Evolutionary conservation across 495 filamentous ascomycete genomes (phyloP).

Genomic region (Neurospora sp.): DNA sequence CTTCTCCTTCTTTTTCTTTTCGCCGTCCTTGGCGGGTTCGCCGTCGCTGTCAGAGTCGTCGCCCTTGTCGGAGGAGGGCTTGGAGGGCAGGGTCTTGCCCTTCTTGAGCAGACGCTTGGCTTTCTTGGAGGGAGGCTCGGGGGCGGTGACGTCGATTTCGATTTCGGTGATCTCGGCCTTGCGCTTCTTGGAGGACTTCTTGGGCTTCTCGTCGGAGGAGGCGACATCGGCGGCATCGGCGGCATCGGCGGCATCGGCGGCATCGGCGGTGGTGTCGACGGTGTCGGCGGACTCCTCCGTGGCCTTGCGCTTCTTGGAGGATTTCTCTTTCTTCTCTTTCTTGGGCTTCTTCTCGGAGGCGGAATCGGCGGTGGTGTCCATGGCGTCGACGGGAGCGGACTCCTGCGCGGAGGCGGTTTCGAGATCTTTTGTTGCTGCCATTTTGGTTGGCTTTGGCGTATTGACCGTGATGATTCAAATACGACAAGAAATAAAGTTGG

Average conservation of each 20-base stretch:
- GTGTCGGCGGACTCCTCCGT: conserved; percentile 7
- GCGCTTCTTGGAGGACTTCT: conserved; percentile 55
- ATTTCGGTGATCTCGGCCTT: conserved; percentile 65
- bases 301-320: not conserved
- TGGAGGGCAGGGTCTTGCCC: conserved; percentile 43
- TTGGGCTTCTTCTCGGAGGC: not conserved
- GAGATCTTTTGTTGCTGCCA: conserved; percentile 7
- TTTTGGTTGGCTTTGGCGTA: not conserved
- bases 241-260: not conserved
- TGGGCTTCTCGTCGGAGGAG: conserved; percentile 51
- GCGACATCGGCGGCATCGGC: conserved; percentile 1
- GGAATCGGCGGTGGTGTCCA: not conserved
- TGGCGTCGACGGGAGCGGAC: not conserved
- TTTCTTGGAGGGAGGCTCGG: conserved; percentile 92
- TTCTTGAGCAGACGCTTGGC: conserved; percentile 73
- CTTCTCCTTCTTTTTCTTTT: conserved; percentile 31
- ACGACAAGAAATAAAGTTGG: not conserved
- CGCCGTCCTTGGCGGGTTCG: conserved; percentile 13
- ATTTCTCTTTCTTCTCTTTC: not conserved
- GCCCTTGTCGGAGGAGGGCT: conserved; percentile 26
- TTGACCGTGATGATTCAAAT: no score
- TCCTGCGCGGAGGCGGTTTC: not conserved
- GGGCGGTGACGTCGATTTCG: conserved; percentile 76
- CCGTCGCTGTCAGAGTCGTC: conserved; percentile 23
- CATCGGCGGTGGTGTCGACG: not conserved